phyloP scores from a whole-genome alignment of 768 basidiomycete genomes.

The Kwoniella dendrophila region DNA sequence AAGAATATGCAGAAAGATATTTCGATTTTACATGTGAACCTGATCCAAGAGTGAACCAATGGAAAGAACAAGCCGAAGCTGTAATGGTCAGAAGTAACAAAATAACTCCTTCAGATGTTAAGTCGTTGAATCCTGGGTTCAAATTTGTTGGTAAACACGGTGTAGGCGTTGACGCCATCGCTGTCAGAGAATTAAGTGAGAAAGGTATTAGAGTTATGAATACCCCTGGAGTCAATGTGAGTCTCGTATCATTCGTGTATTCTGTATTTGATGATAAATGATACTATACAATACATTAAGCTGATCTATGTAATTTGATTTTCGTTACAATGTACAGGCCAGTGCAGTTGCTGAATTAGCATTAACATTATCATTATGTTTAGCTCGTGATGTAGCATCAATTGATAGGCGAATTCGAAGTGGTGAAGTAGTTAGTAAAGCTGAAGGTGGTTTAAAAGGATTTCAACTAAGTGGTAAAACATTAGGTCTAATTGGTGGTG shows the following conservation, averaged over 20 bases:
- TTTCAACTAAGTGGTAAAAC: conserved; percentile 17
- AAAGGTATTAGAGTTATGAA: conserved; percentile 23
- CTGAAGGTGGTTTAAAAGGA: conserved; percentile 12
- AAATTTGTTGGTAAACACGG: conserved; percentile 28
- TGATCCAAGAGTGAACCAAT: neutral
- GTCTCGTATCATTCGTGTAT: neutral
- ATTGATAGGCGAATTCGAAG: conserved; percentile 9
- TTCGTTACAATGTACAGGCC: no score
- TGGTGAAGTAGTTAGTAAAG: conserved; percentile 17
- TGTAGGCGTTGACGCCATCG: conserved; percentile 27
- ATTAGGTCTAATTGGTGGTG: conserved; percentile 23
- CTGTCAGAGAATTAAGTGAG: conserved; percentile 10
- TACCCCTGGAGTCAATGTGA: conserved; percentile 23
- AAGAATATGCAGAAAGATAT: conserved; percentile 1
- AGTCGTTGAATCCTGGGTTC: conserved; percentile 3
- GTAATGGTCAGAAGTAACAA: conserved; percentile 6
- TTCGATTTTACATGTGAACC: conserved; percentile 6
- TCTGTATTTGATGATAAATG: neutral
- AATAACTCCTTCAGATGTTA: conserved; percentile 2
- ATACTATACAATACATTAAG: no score
- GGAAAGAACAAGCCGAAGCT: neutral
- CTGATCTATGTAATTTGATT: no score
- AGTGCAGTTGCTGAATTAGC: conserved; percentile 15
- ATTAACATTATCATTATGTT: neutral
- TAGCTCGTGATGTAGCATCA: neutral